Conservation (phyloP, 306 rosid species). For the Prunus mume region DNA sequence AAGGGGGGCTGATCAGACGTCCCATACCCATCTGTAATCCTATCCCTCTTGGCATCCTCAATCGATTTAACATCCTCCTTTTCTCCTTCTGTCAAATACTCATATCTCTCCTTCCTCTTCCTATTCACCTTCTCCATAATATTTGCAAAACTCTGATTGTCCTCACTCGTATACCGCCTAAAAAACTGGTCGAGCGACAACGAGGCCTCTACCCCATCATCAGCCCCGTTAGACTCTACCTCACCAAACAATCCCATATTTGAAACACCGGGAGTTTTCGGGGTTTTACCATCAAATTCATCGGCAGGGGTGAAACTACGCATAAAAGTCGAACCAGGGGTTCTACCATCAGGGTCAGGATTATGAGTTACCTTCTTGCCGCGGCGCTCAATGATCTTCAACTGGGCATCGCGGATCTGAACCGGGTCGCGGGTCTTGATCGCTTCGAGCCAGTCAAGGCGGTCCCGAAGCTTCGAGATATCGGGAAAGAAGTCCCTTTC, state of each 20-base stretch:
- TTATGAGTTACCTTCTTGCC: conserved; percentile 42
- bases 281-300: conserved; percentile 67
- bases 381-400: conserved; percentile 92
- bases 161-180: conserved; percentile 86
- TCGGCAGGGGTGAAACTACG: conserved; percentile 73
- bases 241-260: conserved; percentile 18
- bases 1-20: conserved; percentile 87
- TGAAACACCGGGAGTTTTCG: conserved; percentile 32
- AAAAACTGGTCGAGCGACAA: conserved; percentile 77
- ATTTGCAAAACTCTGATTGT: conserved; percentile 72
- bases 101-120: conserved; percentile 94
- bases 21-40: conserved; percentile 93
- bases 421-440: conserved; percentile 73
- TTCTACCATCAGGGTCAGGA: conserved; percentile 45
- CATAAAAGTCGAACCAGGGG: conserved; percentile 83
- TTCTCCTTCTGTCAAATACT: conserved; percentile 64
- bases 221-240: conserved; percentile 25
- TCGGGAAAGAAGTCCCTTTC: conserved; percentile 98
- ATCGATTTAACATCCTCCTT: conserved; percentile 46
- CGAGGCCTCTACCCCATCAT: conserved; percentile 37
- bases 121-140: conserved; percentile 82
- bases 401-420: conserved; percentile 83
- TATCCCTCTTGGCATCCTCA: conserved; percentile 79
- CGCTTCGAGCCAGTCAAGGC: conserved; percentile 95
- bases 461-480: conserved; percentile 89